phyloP scores from a whole-genome alignment of 2,329 filamentous ascomycete species.

The Chaetomium sp. region DNA sequence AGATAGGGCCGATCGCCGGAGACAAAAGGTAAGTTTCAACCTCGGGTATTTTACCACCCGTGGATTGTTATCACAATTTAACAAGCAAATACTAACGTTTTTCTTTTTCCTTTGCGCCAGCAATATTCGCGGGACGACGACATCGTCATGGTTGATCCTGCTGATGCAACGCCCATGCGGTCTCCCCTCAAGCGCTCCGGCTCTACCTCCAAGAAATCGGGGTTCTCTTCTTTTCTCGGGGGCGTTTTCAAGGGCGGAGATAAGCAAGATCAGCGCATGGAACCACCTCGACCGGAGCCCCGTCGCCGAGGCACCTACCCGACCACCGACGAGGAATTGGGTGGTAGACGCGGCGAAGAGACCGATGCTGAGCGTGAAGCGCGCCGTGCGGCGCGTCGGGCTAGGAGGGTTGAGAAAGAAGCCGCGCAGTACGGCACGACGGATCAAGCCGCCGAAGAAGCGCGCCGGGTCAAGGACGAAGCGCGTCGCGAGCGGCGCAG shows the following conservation, averaged over 20 bases:
- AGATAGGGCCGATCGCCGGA: slow-evolving; percentile 42
- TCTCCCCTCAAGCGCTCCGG: slow-evolving; percentile 53
- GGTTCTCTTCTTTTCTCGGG: slow-evolving; percentile 56
- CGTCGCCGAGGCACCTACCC: slow-evolving; percentile 46
- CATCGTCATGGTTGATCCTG: slow-evolving; percentile 49
- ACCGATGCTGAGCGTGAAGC: slow-evolving; percentile 42
- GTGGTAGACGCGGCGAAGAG: slow-evolving; percentile 36
- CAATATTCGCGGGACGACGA: slow-evolving; percentile 61
- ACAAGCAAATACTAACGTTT: slow-evolving; percentile 28
- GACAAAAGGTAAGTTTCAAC: slow-evolving; percentile 36
- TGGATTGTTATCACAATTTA: neutral
- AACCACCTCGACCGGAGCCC: slow-evolving; percentile 33
- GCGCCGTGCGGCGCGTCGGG: slow-evolving; percentile 47
- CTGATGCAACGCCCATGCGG: slow-evolving; percentile 39
- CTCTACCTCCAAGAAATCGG: slow-evolving; percentile 56
- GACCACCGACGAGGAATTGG: slow-evolving; percentile 44
- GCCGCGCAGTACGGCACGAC: slow-evolving; percentile 37
- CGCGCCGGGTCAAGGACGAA: slow-evolving; percentile 51
- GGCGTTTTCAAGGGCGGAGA: slow-evolving; percentile 42
- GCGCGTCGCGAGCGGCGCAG: slow-evolving; percentile 49
- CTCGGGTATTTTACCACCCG: neutral
- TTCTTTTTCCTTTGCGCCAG: slow-evolving; percentile 38
- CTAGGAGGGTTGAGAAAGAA: slow-evolving; percentile 51
- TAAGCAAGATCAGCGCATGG: slow-evolving; percentile 34
- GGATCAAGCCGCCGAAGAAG: slow-evolving; percentile 49